Base-by-base conservation (phyloP, 2,329 filamentous ascomycete genomes). In the Sporothrix globosa region DNA sequence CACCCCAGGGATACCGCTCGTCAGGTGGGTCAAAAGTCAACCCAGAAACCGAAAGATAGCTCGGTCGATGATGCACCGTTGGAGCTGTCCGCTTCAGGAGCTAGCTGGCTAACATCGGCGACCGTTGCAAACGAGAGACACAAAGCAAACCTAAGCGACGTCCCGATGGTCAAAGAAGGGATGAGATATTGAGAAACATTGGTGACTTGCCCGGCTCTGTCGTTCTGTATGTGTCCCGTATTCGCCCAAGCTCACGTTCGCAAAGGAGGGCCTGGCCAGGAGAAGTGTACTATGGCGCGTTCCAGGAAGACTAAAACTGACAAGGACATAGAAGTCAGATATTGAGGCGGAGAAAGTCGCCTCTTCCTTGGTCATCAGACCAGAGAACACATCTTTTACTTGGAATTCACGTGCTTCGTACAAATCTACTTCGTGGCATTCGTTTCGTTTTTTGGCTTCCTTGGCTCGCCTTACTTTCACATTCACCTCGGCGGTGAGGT, bases 51-150 rank as follows among this genome's bases (percentile, higher is more conserved):
- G 41, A 44, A 13, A 44, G 34, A 24, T 46, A 61, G 58, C 39
- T 61, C n/a, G 58, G 58, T 44, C 39, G 19, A 21, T 41, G 56
- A 60, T 60, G 56, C 56, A 60, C 56, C 56, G 56, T 60, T 44
- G 56, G 34, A 19, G 17, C 56, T 6, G n/a, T 30, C 34, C 30
- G 56, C 34, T 60, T 44, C 34, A 60, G 56, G 54, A 60, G 56
- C 56, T 60, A 60, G 11, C 10, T 7, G 44, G 19, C 19, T 48
- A 58, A 58, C 6, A 58, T 58, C 54, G 56, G 56, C 34, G 19
- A 11, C 19, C 19, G 30, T 14, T 50, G 11, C 4, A 46, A 46
- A 46, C 4, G 14, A 13, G 14, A 13, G 46, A 7, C 46, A 48
- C 46, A 17, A 48, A 48, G 39, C 9, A 48, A 48, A 1, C 17